Base-by-base conservation (phyloP, 2,329 filamentous ascomycete species). In the Aspergillus sp. region DNA sequence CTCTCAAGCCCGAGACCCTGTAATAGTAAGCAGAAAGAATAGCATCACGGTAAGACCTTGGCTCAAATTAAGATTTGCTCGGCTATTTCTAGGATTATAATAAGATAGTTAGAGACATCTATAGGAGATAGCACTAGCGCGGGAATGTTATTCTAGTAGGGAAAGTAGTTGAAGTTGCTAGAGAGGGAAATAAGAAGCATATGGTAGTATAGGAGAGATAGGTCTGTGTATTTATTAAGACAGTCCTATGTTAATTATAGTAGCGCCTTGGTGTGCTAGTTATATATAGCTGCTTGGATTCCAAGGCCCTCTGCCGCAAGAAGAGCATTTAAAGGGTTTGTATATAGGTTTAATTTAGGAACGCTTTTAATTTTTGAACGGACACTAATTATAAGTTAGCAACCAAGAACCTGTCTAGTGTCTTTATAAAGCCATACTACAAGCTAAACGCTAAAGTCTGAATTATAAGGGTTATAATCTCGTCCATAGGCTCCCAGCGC, bases 191-290 rank as follows among this genome's bases (percentile, higher is more conserved):
- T 41, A 17, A 54, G 31, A 11, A 54, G 51, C 23, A 31, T n/a
- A 30, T 54, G 51, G 23, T 54, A 54, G n/a, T 54, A 41, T 31
- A 54, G n/a, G 8, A 54, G 41, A 11, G 31, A 30, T 41, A 41
- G 8, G 31, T 54, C 25, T 19, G 25, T 7, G 23, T 7, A 11
- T 23, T 22, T 15, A 13, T 23, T 25, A 3, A 25, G 22, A 25
- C 5, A 5, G 15, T 15, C 19, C 9, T 28, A 7, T 7, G 19
- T 11, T 23, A 48, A 19, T 8, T 25, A 9, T n/a, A 41, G 30
- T 5, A 54, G 13, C 9, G 51, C 23, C 5, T 54, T 13, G n/a
- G 31, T 41, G 31, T 54, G 51, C 51, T 17, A 54, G 22, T 23
- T 41, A 23, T 43, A 43, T 5, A 54, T 43, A 15, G 31, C 23